Base-by-base conservation (phyloP, 1,284 basidiomycete genomes). In the Cryptococcus sp. region DNA sequence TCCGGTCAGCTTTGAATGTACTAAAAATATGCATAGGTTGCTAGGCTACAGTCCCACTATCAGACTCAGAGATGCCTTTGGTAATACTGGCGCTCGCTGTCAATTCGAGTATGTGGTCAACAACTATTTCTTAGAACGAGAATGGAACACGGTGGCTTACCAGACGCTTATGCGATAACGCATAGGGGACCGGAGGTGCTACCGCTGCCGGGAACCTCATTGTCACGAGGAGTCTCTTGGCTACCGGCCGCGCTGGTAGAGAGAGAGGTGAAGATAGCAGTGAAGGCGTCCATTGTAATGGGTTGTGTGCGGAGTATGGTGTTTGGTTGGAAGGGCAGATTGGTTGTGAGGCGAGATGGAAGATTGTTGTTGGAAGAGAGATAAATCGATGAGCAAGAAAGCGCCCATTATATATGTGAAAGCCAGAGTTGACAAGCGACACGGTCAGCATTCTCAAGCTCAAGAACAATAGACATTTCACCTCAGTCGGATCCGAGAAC, bases 251-350 rank as follows among this genome's bases (percentile, higher is more conserved):
- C 62, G 48, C 51, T 47, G 19, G 61, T 50, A 47, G 52, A 42
- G 54, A 59, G 41, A 50, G 53, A 46, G 55, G 59, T 50, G 66
- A 69, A 66, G 62, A 67, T 64, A 59, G 69, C 60, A 56, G 73
- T 74, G 69, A 75, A 72, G 62, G 72, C 70, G 72, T 74, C 70
- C 76, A 78, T 76, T 70, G 70, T 78, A 69, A 60, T 60, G 64
- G 61, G 54, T 53, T 53, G 38, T 55, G 42, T 48, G 50, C 25
- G 39, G 49, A 31, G 44, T 23, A 5, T 50, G 48, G 17, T 19
- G 13, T 35, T 16, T 7, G 44, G 59, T 59, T 57, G 56, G 47
- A 25, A 45, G 56, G 50, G 39, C 27, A 23, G 45, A 31, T 54
- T 57, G 17, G 53, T 25, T 41, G 27, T 54, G 50, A 56, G 39